phyloP scores from a whole-genome alignment of 2,329 filamentous ascomycete species.

The Simplicillium aogashimaense region DNA sequence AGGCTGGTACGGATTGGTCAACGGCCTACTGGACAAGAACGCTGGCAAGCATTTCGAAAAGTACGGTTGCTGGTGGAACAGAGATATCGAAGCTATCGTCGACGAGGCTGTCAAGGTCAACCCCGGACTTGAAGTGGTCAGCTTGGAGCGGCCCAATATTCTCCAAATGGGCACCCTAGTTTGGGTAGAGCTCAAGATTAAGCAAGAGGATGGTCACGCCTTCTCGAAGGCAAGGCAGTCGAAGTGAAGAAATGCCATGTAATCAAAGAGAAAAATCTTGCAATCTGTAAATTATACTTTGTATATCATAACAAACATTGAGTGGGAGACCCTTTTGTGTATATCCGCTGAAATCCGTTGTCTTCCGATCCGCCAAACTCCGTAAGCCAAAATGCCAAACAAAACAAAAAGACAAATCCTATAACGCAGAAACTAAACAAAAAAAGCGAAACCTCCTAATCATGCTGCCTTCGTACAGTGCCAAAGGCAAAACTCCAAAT shows the following conservation, averaged over 20 bases:
- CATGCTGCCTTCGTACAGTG: conserved; percentile 10
- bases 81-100: conserved; percentile 48
- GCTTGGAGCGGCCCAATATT: conserved; percentile 39
- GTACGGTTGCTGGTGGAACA: conserved; percentile 62
- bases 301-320: background rate
- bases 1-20: conserved; percentile 43
- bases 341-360: conserved; percentile 3
- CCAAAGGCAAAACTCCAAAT: conserved; percentile 12
- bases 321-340: conserved; percentile 3
- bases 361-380: background rate
- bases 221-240: too few relatives aligned
- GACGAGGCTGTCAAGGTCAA: conserved; percentile 34
- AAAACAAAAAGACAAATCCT: background rate
- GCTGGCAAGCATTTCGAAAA: conserved; percentile 45
- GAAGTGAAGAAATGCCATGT: too few relatives aligned
- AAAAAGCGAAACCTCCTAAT: background rate
- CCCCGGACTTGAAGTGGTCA: conserved; percentile 47
- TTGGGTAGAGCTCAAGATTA: conserved; percentile 45
- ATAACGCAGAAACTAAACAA: background rate
- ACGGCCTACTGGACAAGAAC: conserved; percentile 43
- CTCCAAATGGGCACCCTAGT: conserved; percentile 48
- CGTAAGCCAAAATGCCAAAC: background rate
- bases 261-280: too few relatives aligned
- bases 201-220: conserved; percentile 6
- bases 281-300: background rate